Evolutionary conservation across 2,329 filamentous ascomycete genomes (phyloP).

Genomic region (Catunica adiposa): DNA sequence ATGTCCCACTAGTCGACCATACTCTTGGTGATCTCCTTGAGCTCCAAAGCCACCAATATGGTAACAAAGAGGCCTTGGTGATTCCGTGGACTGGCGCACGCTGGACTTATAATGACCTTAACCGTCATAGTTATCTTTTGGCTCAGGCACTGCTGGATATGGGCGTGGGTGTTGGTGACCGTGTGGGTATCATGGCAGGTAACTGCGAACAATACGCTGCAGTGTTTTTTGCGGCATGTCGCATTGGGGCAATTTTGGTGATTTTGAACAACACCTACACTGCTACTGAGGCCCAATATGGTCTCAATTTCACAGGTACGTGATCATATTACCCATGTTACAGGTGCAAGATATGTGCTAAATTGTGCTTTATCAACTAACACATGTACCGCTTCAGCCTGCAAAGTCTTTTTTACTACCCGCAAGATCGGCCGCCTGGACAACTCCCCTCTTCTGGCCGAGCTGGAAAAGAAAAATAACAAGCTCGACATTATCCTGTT

Average conservation of each 20-base stretch:
- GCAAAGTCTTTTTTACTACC: slow-evolving; percentile 58
- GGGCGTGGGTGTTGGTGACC: slow-evolving; percentile 51
- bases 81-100: slow-evolving; percentile 61
- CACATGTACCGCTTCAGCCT: slow-evolving; percentile 31
- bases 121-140: slow-evolving; percentile 42
- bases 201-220: slow-evolving; percentile 68
- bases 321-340: slow-evolving; percentile 3
- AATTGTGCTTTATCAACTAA: not conserved
- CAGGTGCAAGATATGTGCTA: not conserved
- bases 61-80: slow-evolving; percentile 50
- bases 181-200: slow-evolving; percentile 61
- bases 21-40: slow-evolving; percentile 58
- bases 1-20: slow-evolving; percentile 53
- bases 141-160: slow-evolving; percentile 50
- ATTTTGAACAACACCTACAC: slow-evolving; percentile 77
- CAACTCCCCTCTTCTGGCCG: slow-evolving; percentile 41
- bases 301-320: slow-evolving; percentile 51
- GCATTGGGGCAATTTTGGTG: slow-evolving; percentile 52
- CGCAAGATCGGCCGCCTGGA: slow-evolving; percentile 49
- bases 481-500: slow-evolving; percentile 42
- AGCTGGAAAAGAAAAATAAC: slow-evolving; percentile 31
- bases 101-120: slow-evolving; percentile 54
- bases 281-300: slow-evolving; percentile 52
- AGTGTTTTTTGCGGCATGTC: slow-evolving; percentile 55
- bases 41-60: slow-evolving; percentile 50